Evolutionary conservation across 2,329 filamentous ascomycete genomes (phyloP), one percentile per base, ranked within the genome.

Genomic region (Myrmaecium sp.): DNA sequence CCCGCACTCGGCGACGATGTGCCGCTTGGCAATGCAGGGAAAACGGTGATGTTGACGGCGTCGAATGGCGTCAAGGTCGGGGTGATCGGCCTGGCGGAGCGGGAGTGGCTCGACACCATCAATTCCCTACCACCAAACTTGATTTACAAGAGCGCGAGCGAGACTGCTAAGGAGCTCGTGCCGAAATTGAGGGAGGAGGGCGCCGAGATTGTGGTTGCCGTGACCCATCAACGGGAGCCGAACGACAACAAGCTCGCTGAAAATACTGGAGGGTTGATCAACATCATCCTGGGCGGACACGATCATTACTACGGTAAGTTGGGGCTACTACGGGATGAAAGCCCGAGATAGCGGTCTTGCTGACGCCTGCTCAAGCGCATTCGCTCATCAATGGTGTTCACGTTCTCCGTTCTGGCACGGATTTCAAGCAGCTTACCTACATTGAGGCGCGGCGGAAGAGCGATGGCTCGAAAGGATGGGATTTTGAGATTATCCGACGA

Each of bases 391-490:
- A 84, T 33, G 75, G 74, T 6, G 79, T 70, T 0, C 83, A 93
- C 41, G 69, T 92, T 3, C 58, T 94, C n/a, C 69, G 84, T 2
- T 91, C 80, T 0, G 83, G 84, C 1, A 81, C 74, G 11, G 84
- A 94, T 48, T 94, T 93, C 55, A 91, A 89, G 53, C 79, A 94
- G 46, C 58, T 93, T 17, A 89, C 79, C 44, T 92, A 92, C 44
- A 66, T 94, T 27, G 80, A 92, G 48, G 77, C 70, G 2, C 68
- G 79, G 38, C 62, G 69, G 13, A 69, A 64, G 35, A 30, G 46
- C 1, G 48, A 54, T 16, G 58, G 49, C 3, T 44, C 35, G 39
- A 57, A 42, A 10, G 64, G 64, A 11, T 93, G 82, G 82, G 69
- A 86, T 36, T 74, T 91, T 38, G 69, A 74, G 34, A 86, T 93